These are phyloP conservation scores for Colletotrichum siamense DNA, from an alignment of 2,329 filamentous ascomycete genomes.

Conservation along the genomic window DNA sequence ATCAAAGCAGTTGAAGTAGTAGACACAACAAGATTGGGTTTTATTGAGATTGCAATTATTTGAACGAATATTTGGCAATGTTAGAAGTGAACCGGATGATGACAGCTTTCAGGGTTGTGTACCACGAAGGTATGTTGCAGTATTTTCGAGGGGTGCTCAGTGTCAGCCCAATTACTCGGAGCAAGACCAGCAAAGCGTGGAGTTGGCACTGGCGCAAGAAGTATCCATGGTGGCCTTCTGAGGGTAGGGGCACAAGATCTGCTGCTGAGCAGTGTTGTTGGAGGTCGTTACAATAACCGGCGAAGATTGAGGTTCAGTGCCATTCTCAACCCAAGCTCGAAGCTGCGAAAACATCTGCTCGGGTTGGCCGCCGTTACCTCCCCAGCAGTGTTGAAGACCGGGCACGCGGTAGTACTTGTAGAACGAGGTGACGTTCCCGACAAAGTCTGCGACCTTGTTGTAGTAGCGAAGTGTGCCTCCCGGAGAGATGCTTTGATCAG, in stretches of 20 bases:
- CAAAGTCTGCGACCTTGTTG: constrained; percentile 20
- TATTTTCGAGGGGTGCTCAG: neutral
- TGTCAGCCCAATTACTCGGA: neutral
- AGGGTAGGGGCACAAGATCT: neutral
- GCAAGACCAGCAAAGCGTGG: neutral
- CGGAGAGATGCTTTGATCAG: constrained; percentile 22
- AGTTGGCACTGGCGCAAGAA: neutral
- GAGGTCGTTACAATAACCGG: neutral
- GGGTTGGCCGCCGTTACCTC: constrained; percentile 30
- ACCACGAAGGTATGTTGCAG: neutral
- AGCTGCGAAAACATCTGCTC: constrained; percentile 27
- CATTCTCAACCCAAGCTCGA: constrained; percentile 35
- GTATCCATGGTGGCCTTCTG: neutral
- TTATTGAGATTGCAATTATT: neutral
- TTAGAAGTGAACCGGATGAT: neutral
- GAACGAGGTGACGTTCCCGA: constrained; percentile 27
- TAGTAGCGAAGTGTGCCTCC: constrained; percentile 30
- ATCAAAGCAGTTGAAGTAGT: neutral
- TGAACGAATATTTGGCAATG: neutral
- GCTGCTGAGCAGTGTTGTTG: neutral
- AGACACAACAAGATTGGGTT: neutral
- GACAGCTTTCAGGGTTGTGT: neutral
- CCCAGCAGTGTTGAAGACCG: constrained; percentile 34
- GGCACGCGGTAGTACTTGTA: constrained; percentile 36
- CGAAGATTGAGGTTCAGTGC: constrained; percentile 21